Evolutionary conservation across 805 yeast genomes (phyloP).

Genomic region (Ogataea glucozyma): DNA sequence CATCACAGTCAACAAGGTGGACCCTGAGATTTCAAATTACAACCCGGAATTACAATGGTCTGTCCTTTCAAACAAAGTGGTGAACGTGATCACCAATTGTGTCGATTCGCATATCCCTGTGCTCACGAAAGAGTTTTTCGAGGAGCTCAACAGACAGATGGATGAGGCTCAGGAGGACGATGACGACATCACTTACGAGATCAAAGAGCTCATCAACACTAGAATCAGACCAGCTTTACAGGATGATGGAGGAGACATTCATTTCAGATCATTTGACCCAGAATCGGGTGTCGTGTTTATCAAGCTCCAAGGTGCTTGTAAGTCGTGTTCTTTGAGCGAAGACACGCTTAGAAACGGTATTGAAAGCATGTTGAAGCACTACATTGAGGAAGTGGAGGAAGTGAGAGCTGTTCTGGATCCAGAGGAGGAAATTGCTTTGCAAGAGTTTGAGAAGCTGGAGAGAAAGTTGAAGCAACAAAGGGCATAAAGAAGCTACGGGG

Average conservation of each 20-base stretch:
- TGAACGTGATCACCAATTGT: constrained; percentile 26
- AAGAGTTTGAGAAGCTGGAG: constrained; percentile 85
- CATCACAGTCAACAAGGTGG: constrained; percentile 64
- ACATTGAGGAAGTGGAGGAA: constrained; percentile 63
- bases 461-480: constrained; percentile 44
- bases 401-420: constrained; percentile 46
- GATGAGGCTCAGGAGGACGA: constrained; percentile 53
- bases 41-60: constrained; percentile 38
- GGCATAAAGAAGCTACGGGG: neutral
- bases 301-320: constrained; percentile 67
- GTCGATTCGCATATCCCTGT: constrained; percentile 32
- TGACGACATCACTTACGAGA: constrained; percentile 65
- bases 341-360: constrained; percentile 69
- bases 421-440: constrained; percentile 59
- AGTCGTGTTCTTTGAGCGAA: constrained; percentile 68
- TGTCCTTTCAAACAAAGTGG: constrained; percentile 29
- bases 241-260: constrained; percentile 77
- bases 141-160: constrained; percentile 23
- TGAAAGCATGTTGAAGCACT: constrained; percentile 69
- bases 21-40: constrained; percentile 29
- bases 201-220: constrained; percentile 68
- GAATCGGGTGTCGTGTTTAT: constrained; percentile 58
- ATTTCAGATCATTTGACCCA: constrained; percentile 59
- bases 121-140: constrained; percentile 23
- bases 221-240: constrained; percentile 73